phyloP scores from a whole-genome alignment of 148 eudicot species.

The Pouteria glomerata region DNA sequence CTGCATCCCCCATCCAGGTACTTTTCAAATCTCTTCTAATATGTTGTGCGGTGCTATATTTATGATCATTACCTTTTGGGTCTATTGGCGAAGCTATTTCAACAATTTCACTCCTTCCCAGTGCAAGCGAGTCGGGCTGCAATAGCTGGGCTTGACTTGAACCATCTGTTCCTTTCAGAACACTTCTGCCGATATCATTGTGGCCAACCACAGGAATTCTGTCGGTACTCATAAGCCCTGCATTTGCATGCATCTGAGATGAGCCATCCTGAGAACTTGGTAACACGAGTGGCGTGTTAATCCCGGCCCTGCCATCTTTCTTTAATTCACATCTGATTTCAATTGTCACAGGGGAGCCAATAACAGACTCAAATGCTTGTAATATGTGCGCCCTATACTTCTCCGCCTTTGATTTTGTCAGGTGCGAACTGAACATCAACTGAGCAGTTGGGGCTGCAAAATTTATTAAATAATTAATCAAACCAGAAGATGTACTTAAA shows the following conservation, averaged over 20 bases:
- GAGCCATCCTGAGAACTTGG: slow-evolving; percentile 30
- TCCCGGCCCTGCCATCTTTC: slow-evolving; percentile 28
- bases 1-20: slow-evolving; percentile 22
- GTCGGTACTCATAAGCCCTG: slow-evolving; percentile 14
- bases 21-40: slow-evolving; percentile 27
- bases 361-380: slow-evolving; percentile 86
- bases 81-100: slow-evolving; percentile 53
- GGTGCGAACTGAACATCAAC: slow-evolving; percentile 64
- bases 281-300: slow-evolving; percentile 28
- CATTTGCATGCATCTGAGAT: slow-evolving; percentile 21
- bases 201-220: slow-evolving; percentile 19
- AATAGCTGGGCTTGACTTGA: slow-evolving; percentile 2
- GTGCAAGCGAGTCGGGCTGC: slow-evolving; percentile 15
- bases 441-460: slow-evolving; percentile 76
- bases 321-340: slow-evolving; percentile 68
- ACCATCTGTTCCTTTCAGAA: slow-evolving; percentile 21
- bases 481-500: not conserved
- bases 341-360: slow-evolving; percentile 73
- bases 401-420: slow-evolving; percentile 72
- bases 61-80: slow-evolving; percentile 23
- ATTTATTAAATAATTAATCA: slow-evolving; percentile 2
- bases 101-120: slow-evolving; percentile 62
- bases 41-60: slow-evolving; percentile 12
- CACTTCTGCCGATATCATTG: slow-evolving; percentile 22
- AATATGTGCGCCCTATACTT: slow-evolving; percentile 62